Evolutionary conservation across 371 early-diverging fungal genomes (phyloP), one percentile per base, ranked within the genome.

Genomic region (Mortierella sp.): DNA sequence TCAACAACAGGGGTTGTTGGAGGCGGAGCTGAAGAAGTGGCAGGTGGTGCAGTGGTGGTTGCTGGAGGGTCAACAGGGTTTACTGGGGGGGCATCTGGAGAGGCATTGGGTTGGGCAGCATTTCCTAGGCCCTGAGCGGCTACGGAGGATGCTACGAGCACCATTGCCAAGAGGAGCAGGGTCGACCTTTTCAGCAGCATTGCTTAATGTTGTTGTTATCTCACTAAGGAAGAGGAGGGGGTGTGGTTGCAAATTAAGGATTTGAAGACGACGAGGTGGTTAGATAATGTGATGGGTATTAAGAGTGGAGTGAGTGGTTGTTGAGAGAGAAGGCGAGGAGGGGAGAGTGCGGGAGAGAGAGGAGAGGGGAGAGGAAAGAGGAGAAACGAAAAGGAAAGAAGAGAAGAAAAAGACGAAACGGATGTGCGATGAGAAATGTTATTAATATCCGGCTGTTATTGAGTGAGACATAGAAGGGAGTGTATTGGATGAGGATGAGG

Each of bases 181-280:
- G 75, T 28, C 19, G 82, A 78, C 57, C 37, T 78, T 78, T 75
- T 82, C 75, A 78, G 55, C 11, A 54, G 78, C 82, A 82, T 82
- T 16, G 43, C 54, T 61, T 40, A 26, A 50, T 10, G 34, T 21
- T 46, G 40, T 46, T 26, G 24, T 24, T 46, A 43, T 26, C 37
- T 40, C 21, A 9, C 40, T 37, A 24, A 24, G 24, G 13, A 13
- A 6, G 21, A 10, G n/a, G 24, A n/a, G 57, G 34, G 57, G 40
- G 44, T 14, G 10, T 50, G 28, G 50, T 16, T 48, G 26, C 70
- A 70, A 51, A 53, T 53, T 40, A 40, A 53, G 40, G 75, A 5
- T 21, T 51, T 48, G 37, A 34, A n/a, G 37, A 79, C 21, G 54
- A 55, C 26, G 43, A 44, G 28, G 37, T 51, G 24, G 44, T 53